Base-by-base conservation (phyloP, 139 green algal genomes). In the Bryopsis sp. region DNA sequence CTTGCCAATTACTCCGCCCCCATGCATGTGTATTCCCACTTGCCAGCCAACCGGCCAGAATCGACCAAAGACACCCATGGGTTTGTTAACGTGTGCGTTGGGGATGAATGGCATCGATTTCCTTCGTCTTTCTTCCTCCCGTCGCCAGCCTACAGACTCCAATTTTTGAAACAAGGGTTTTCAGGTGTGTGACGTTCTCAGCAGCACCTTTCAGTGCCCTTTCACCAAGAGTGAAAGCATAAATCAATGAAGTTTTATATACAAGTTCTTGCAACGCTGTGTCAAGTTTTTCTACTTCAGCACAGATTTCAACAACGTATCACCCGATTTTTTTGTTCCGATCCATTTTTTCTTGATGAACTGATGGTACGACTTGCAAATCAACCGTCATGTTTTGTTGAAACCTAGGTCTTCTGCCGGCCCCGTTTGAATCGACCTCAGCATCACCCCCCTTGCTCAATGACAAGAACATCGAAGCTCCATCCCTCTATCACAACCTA, bases 41-140 rank as follows among this genome's bases (percentile, higher is more conserved):
- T 74, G 8, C 50, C 50, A 43, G 29, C n/a, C n/a, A n/a, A n/a
- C n/a, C n/a, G n/a, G n/a, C n/a, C 50, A 35, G 34, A 3, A 26
- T 15, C n/a, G n/a, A 67, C 39, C 26, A 48, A 15, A 3, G 39
- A 22, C 35, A 58, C 29, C 24, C 24, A n/a, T 19, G 54, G 57
- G 3, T 11, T 22, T 43, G 50, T 74, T 22, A 33, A 47, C 7
- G 82, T 95, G 36, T 95, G 88, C 70, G 57, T 86, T 22, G 88
- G 86, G 4, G 76, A 62, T 32, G 88, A 95, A 72, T 95, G 88
- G 88, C 73, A 95, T 59, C 80, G 88, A 64, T 95, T 87, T 74
- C 88, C 88, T 8, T 88, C 82, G 15, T 85, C 86, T 43, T 95
- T 94, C 80, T 87, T 91, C 72, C 77, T 95, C 31, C 86, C 88